A percentile compares a stretch with the other conserved stretches of the same genome.
These are phyloP conservation scores for Arabidopsis thaliana DNA, from an alignment of 345 rosid genomes.

Conservation along the genomic window TAIR10.1 NC_003075.7:10469001-10469500, in stretches of 20 bases:
- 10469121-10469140: not conserved
- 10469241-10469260: not conserved
- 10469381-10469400: not conserved
- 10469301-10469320: conserved; percentile 10
- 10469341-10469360: not conserved
- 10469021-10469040: conserved; percentile 50
- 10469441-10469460: not conserved
- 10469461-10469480: conserved; percentile 3
- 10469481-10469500: conserved; percentile 16
- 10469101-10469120: not conserved
- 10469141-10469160: not conserved
- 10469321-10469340: conserved; percentile 33
- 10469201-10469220: not conserved
- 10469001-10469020: conserved; percentile 69
- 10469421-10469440: conserved; percentile 33
- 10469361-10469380: conserved; percentile 4
- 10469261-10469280: not conserved
- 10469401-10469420: conserved; percentile 14
- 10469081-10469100: conserved; percentile 43
- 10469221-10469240: not conserved
- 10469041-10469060: conserved; percentile 54
- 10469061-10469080: conserved; percentile 70
- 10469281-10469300: conserved; percentile 11
- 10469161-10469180: not conserved
- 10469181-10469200: not conserved